Evolutionary conservation across 768 basidiomycete genomes (phyloP).

Genomic region (Rhizopogon vesiculosus): DNA sequence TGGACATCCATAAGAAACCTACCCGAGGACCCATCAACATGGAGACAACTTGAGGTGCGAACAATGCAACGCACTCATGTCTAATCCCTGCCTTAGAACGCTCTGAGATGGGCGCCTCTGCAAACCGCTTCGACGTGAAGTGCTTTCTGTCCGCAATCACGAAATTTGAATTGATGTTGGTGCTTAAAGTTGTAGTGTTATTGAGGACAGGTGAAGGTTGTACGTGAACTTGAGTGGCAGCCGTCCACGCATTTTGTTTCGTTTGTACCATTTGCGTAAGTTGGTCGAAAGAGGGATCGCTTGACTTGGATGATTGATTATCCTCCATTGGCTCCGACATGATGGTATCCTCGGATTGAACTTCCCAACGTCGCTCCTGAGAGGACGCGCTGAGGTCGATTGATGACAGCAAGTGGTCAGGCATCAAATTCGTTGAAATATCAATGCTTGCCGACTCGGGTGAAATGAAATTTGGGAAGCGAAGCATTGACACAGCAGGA

Average conservation of each 20-base stretch:
- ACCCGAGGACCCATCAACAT: neutral
- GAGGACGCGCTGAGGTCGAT: too few species aligned
- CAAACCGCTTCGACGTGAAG: slow-evolving; percentile 23
- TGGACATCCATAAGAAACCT: slow-evolving; percentile 46
- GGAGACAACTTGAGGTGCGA: neutral
- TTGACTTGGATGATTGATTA: too few species aligned
- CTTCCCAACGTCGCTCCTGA: too few species aligned
- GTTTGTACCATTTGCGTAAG: neutral
- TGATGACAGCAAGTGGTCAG: too few species aligned
- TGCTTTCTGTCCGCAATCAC: slow-evolving; percentile 15
- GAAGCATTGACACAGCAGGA: too few species aligned
- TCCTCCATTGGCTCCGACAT: too few species aligned
- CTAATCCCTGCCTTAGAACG: slow-evolving; percentile 36
- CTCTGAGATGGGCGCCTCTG: slow-evolving; percentile 31
- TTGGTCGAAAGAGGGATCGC: neutral
- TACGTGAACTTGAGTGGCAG: neutral
- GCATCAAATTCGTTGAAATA: too few species aligned
- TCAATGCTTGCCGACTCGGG: too few species aligned
- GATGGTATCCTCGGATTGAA: too few species aligned
- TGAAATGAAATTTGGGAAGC: too few species aligned
- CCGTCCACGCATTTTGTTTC: neutral
- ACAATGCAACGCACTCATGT: slow-evolving; percentile 34
- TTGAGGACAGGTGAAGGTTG: neutral
- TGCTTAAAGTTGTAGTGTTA: neutral
- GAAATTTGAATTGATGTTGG: neutral